Evolutionary conservation across 306 rosid genomes (phyloP).

Genomic region (Acacia melanoxylon): DNA sequence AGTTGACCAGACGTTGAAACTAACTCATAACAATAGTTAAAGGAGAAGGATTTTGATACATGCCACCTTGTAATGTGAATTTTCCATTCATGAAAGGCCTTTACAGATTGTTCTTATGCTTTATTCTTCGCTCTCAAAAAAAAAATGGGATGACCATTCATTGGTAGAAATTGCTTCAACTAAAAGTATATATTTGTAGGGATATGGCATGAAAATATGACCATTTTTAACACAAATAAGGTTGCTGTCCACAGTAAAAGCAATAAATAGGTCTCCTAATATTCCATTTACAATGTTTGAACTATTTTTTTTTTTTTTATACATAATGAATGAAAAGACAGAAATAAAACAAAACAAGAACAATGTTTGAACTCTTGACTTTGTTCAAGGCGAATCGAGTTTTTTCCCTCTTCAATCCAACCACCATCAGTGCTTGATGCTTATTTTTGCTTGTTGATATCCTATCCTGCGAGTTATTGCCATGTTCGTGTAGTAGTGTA

Average conservation of each 20-base stretch:
- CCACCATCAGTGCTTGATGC: neutral
- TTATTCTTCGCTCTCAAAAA: neutral
- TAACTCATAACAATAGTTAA: neutral
- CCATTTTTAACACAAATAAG: neutral
- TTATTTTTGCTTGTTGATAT: constrained; percentile 16
- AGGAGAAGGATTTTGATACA: neutral
- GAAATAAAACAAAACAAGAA: too few relatives aligned
- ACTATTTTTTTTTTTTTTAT: too few relatives aligned
- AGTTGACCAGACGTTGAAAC: neutral
- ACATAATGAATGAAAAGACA: too few relatives aligned
- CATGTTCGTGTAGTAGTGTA: neutral
- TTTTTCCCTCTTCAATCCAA: neutral
- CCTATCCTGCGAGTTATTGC: neutral
- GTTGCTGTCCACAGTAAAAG: neutral
- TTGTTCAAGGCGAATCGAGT: neutral
- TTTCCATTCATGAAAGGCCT: neutral
- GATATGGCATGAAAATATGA: neutral
- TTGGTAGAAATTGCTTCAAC: neutral
- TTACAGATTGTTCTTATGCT: neutral
- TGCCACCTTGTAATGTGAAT: constrained; percentile 6
- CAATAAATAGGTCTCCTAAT: neutral
- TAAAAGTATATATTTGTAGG: constrained; percentile 13
- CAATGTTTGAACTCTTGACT: neutral
- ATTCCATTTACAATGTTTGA: neutral
- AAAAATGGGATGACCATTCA: constrained; percentile 2